Evolutionary conservation across 352 stramenopile genomes (phyloP).

Genomic region (Globisporangium canariense): DNA sequence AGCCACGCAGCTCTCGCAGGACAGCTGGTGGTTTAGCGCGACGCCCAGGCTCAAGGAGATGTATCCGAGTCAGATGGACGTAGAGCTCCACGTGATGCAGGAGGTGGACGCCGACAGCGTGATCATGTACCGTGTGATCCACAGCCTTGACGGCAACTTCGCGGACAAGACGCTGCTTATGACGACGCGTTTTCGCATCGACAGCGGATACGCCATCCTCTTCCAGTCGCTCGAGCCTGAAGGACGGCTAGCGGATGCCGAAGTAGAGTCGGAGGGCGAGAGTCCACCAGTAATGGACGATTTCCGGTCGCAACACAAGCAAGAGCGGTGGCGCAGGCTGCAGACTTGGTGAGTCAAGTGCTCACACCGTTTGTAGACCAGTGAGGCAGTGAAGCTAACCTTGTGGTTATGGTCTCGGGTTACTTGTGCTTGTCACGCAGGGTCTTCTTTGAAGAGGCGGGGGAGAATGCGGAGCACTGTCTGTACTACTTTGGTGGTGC

Average conservation of each 20-base stretch:
- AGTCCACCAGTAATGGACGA: not conserved
- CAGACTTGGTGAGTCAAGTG: slow-evolving; percentile 37
- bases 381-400: not conserved
- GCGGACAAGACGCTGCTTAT: slow-evolving; percentile 43
- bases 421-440: slow-evolving; percentile 13
- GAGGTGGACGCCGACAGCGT: slow-evolving; percentile 59
- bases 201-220: slow-evolving; percentile 35
- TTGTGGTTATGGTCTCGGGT: not conserved
- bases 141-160: slow-evolving; percentile 15
- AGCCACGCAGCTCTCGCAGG: slow-evolving; percentile 25
- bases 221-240: slow-evolving; percentile 42
- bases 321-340: slow-evolving; percentile 44
- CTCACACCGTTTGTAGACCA: not conserved
- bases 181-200: slow-evolving; percentile 33
- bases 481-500: slow-evolving; percentile 49
- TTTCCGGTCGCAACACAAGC: not conserved
- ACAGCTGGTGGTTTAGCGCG: slow-evolving; percentile 39
- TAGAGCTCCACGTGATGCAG: slow-evolving; percentile 38
- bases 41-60: slow-evolving; percentile 24
- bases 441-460: slow-evolving; percentile 42
- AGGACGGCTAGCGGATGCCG: slow-evolving; percentile 1
- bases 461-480: slow-evolving; percentile 27
- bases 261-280: not conserved
- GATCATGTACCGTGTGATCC: slow-evolving; percentile 49
- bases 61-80: slow-evolving; percentile 41